These are phyloP conservation scores for Exophiala sp. DNA, from an alignment of 2,329 filamentous ascomycete species.

Conservation along the genomic window DNA sequence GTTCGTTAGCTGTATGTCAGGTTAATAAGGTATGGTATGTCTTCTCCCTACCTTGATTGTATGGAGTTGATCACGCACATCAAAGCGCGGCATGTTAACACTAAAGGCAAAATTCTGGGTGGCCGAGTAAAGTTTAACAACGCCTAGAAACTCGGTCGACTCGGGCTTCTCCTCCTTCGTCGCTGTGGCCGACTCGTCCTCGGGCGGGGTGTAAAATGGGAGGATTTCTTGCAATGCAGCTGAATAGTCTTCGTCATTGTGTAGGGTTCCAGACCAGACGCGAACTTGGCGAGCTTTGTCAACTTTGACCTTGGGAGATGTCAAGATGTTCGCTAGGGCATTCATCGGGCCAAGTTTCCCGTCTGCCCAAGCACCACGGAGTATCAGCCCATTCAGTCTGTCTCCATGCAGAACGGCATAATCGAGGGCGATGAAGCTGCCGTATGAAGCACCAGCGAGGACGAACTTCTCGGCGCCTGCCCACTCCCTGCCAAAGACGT, in stretches of 20 bases:
- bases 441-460: conserved; percentile 14
- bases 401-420: conserved; percentile 9
- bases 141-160: neutral
- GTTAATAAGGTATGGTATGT: neutral
- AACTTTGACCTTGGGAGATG: conserved; percentile 5
- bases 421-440: conserved; percentile 16
- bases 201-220: conserved; percentile 10
- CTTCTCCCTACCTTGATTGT: conserved; percentile 6
- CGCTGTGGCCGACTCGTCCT: neutral
- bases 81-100: conserved; percentile 12
- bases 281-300: conserved; percentile 16
- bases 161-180: neutral
- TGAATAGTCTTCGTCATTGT: conserved; percentile 7
- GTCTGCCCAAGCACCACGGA: conserved; percentile 9
- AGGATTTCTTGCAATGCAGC: conserved; percentile 5
- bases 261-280: conserved; percentile 14
- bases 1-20: neutral
- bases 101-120: conserved; percentile 17
- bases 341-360: conserved; percentile 12
- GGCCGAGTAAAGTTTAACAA: conserved; percentile 1
- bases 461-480: conserved; percentile 13
- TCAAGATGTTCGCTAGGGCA: conserved; percentile 10
- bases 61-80: conserved; percentile 10
- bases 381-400: conserved; percentile 5
- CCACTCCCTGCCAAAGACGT: neutral